Percentiles rank a stretch among this genome's conserved stretches.
These are phyloP conservation scores for Ceratocystiopsis sp. DNA, from an alignment of 2,329 filamentous ascomycete genomes.

Conservation along the genomic window DNA sequence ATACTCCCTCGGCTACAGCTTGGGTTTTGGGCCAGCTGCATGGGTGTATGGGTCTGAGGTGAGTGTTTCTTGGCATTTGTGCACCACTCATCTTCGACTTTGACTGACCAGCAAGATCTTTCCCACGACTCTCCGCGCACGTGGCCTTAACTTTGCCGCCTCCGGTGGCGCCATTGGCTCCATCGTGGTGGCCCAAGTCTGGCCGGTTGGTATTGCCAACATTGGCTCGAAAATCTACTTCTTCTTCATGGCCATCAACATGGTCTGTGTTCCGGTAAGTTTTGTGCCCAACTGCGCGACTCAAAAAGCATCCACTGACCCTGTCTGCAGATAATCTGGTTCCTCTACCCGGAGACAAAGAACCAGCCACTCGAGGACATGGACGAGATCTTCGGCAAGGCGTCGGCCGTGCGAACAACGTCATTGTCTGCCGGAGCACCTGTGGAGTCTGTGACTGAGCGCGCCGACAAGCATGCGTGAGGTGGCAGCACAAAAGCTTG, in stretches of 20 bases:
- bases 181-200: slow-evolving; percentile 35
- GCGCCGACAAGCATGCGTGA: not conserved
- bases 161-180: slow-evolving; percentile 37
- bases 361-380: slow-evolving; percentile 31
- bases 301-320: too few species aligned
- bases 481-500: too few species aligned
- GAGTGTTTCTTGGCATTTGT: slow-evolving; percentile 1
- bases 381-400: slow-evolving; percentile 22
- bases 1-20: slow-evolving; percentile 39
- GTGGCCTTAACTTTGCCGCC: slow-evolving; percentile 37
- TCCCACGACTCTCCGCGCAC: slow-evolving; percentile 36
- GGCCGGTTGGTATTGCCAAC: slow-evolving; percentile 34
- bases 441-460: too few species aligned
- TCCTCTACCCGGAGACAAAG: slow-evolving; percentile 31
- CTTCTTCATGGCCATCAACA: slow-evolving; percentile 36
- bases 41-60: slow-evolving; percentile 46
- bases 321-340: slow-evolving; percentile 19
- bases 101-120: slow-evolving; percentile 24
- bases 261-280: slow-evolving; percentile 27
- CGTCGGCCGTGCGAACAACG: not conserved
- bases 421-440: too few species aligned
- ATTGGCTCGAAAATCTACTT: slow-evolving; percentile 38
- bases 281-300: too few species aligned
- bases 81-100: too few species aligned
- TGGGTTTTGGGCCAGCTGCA: slow-evolving; percentile 37